Conservation (phyloP, 495 filamentous ascomycete genomes). For the Penicillium maclennaniae region DNA sequence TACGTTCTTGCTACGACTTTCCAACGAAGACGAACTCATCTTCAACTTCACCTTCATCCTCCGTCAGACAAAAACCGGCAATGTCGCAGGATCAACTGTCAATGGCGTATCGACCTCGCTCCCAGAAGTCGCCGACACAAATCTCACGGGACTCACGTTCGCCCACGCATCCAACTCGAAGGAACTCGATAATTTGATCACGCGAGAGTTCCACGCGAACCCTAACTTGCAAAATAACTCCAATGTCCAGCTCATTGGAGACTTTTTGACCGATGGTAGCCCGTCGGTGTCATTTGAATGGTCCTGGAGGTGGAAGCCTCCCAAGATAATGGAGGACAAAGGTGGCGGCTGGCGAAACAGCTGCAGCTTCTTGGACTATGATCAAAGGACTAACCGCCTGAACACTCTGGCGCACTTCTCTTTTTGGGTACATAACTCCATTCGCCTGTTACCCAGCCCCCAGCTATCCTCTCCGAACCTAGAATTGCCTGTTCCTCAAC, state of each 20-base stretch:
- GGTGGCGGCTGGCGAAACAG: conserved; percentile 92
- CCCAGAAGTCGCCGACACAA: conserved; percentile 58
- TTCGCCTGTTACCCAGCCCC: conserved; percentile 32
- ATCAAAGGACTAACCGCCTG: conserved; percentile 83
- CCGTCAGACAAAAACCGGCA: conserved; percentile 58
- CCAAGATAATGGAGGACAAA: conserved; percentile 75
- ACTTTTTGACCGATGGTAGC: conserved; percentile 75
- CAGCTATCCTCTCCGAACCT: conserved; percentile 62
- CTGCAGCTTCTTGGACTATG: conserved; percentile 96
- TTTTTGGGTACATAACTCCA: conserved; percentile 84
- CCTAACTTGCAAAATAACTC: conserved; percentile 96
- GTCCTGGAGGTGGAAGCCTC: conserved; percentile 95
- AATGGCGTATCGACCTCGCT: conserved; percentile 49
- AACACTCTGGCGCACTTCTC: conserved; percentile 86
- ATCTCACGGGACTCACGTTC: conserved; percentile 86
- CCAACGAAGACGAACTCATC: conserved; percentile 83
- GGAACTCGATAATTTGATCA: conserved; percentile 91
- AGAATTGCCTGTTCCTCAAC: conserved; percentile 66
- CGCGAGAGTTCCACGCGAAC: conserved; percentile 91
- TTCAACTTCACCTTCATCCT: conserved; percentile 92
- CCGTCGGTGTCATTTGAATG: conserved; percentile 87
- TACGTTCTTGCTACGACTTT: conserved; percentile 78
- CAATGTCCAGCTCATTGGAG: conserved; percentile 89
- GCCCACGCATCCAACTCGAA: conserved; percentile 78
- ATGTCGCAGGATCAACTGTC: conserved; percentile 39